Conservation (phyloP, 106 monocot species). For the Hemerocallis citrina region DNA sequence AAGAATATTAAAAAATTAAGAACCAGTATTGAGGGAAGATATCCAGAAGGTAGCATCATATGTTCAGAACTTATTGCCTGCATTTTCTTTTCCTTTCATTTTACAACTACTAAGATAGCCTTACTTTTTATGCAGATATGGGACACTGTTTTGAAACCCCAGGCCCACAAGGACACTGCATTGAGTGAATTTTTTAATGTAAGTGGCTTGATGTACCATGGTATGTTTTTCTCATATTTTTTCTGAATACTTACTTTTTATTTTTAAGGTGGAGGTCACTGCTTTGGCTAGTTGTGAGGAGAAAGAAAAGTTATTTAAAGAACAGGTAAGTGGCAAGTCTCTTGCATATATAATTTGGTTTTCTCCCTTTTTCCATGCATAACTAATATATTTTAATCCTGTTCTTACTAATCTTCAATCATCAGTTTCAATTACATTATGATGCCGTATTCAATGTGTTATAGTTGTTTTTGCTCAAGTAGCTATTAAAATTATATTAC, state of each 20-base stretch:
- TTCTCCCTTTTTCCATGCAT: too few species aligned
- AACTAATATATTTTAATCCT: too few species aligned
- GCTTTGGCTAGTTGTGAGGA: constrained; percentile 59
- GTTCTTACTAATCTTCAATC: too few species aligned
- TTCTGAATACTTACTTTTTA: neutral
- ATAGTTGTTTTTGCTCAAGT: neutral
- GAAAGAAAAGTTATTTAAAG: constrained; percentile 46
- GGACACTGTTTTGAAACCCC: constrained; percentile 42
- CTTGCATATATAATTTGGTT: too few species aligned
- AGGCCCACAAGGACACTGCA: constrained; percentile 32
- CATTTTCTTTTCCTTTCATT: neutral
- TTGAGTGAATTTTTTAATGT: constrained; percentile 53
- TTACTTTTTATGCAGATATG: constrained; percentile 35
- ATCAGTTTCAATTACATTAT: neutral
- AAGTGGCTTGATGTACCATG: constrained; percentile 4
- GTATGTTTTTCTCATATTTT: neutral
- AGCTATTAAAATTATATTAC: neutral
- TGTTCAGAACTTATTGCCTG: neutral
- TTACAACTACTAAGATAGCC: neutral
- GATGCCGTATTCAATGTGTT: neutral
- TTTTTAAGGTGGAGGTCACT: constrained; percentile 50
- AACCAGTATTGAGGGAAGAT: constrained; percentile 49
- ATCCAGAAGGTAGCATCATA: constrained; percentile 45
- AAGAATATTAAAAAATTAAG: constrained; percentile 36
- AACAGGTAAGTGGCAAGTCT: constrained; percentile 29